Conservation (phyloP, 1,284 basidiomycete genomes). For the Malassezia restricta region DNA sequence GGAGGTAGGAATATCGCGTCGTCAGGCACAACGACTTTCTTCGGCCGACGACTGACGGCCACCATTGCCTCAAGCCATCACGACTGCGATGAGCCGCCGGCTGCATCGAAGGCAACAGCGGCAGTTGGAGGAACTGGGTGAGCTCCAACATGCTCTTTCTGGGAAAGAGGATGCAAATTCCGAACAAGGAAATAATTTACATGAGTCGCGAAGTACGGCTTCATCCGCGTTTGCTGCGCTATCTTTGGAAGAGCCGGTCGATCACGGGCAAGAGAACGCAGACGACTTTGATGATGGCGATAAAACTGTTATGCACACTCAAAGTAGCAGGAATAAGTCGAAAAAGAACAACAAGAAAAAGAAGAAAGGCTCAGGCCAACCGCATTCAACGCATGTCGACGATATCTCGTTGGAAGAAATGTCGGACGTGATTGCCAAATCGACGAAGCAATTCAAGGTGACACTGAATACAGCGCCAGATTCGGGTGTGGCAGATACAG, state of each 20-base stretch:
- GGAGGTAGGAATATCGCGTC: no score
- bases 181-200: neutral
- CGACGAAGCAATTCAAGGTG: conserved; percentile 1
- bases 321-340: conserved; percentile 21
- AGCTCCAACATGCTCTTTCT: conserved; percentile 15
- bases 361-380: conserved; percentile 10
- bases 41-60: neutral
- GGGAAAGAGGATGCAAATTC: neutral
- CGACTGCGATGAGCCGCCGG: conserved; percentile 22
- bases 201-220: neutral
- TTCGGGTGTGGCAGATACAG: neutral
- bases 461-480: conserved; percentile 1
- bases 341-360: conserved; percentile 39
- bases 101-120: conserved; percentile 38
- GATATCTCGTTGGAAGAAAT: conserved; percentile 43
- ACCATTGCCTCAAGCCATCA: no score
- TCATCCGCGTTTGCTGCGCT: neutral
- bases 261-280: neutral
- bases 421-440: conserved; percentile 23
- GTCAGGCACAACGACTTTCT: neutral
- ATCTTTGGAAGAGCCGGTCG: neutral
- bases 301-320: neutral
- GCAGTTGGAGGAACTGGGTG: conserved; percentile 34
- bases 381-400: conserved; percentile 19
- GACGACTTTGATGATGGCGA: neutral